Conservation (phyloP, 495 filamentous ascomycete genomes). For the Friedmanniomyces endolithicus region DNA sequence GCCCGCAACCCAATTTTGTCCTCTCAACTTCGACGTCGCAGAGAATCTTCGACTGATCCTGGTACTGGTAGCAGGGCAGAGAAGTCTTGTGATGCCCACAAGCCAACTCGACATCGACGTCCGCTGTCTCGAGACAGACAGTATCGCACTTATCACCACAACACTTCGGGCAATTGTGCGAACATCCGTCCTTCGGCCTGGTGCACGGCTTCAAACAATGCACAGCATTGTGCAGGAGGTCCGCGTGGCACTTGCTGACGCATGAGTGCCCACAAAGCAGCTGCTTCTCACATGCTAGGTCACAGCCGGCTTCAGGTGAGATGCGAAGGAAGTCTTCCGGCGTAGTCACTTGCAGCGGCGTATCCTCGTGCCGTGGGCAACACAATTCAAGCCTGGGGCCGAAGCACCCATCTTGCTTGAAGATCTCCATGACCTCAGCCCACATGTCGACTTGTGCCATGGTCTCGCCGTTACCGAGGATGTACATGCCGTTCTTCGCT, state of each 20-base stretch:
- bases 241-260: slow-evolving; percentile 55
- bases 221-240: slow-evolving; percentile 49
- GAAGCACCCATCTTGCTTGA: slow-evolving; percentile 39
- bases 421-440: slow-evolving; percentile 46
- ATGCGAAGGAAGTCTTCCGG: slow-evolving; percentile 50
- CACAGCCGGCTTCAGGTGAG: slow-evolving; percentile 64
- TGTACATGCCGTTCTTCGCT: slow-evolving; percentile 72
- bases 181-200: slow-evolving; percentile 35
- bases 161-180: slow-evolving; percentile 45
- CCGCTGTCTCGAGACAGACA: slow-evolving; percentile 32
- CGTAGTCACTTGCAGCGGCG: slow-evolving; percentile 40
- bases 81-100: slow-evolving; percentile 46
- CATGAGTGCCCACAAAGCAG: slow-evolving; percentile 66
- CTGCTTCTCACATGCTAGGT: slow-evolving; percentile 43
- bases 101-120: slow-evolving; percentile 33
- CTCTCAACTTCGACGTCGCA: slow-evolving; percentile 33
- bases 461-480: slow-evolving; percentile 60
- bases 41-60: slow-evolving; percentile 24
- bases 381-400: slow-evolving; percentile 44
- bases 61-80: slow-evolving; percentile 43
- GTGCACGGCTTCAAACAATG: slow-evolving; percentile 48
- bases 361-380: slow-evolving; percentile 58
- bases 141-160: slow-evolving; percentile 50
- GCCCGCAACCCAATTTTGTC: slow-evolving; percentile 41
- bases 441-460: slow-evolving; percentile 53